These are phyloP conservation scores for Podospora bellae-mahoneyi DNA, from an alignment of 495 filamentous ascomycete species.

Conservation along the genomic window DNA sequence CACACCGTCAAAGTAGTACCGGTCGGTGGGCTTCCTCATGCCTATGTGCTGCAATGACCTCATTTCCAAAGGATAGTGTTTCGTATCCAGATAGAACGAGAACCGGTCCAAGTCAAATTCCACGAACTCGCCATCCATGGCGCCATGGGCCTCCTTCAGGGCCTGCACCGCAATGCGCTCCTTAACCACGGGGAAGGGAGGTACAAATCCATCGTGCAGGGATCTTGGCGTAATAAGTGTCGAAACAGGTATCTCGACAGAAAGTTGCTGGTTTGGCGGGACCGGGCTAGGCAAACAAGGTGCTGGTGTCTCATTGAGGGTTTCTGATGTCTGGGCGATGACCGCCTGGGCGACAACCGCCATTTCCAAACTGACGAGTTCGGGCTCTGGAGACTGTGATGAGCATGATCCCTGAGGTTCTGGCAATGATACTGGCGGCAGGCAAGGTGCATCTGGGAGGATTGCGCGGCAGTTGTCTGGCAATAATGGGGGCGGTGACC, in stretches of 20 bases:
- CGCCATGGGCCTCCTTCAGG: slow-evolving; percentile 19
- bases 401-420: too few species aligned
- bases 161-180: slow-evolving; percentile 32
- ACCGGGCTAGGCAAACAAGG: background rate
- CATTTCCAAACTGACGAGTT: background rate
- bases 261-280: slow-evolving; percentile 11
- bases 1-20: slow-evolving; percentile 58
- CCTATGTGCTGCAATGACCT: slow-evolving; percentile 50
- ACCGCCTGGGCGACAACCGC: background rate
- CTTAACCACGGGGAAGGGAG: slow-evolving; percentile 17
- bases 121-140: slow-evolving; percentile 28
- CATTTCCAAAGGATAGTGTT: slow-evolving; percentile 44
- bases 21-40: slow-evolving; percentile 28
- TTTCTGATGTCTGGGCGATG: too few species aligned
- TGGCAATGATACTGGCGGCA: too few species aligned
- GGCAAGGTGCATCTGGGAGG: too few species aligned
- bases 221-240: slow-evolving; percentile 27
- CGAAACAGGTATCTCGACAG: slow-evolving; percentile 25
- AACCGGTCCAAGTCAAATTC: slow-evolving; percentile 52
- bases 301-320: background rate
- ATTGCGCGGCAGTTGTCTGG: too few species aligned
- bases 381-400: too few species aligned
- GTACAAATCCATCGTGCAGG: slow-evolving; percentile 17
- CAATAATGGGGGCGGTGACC: too few species aligned
- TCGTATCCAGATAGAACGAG: slow-evolving; percentile 44